Evolutionary conservation across 164 flowering plant genomes (phyloP), one percentile per base, ranked within the genome.

Genomic region (Vitis labrusca): DNA sequence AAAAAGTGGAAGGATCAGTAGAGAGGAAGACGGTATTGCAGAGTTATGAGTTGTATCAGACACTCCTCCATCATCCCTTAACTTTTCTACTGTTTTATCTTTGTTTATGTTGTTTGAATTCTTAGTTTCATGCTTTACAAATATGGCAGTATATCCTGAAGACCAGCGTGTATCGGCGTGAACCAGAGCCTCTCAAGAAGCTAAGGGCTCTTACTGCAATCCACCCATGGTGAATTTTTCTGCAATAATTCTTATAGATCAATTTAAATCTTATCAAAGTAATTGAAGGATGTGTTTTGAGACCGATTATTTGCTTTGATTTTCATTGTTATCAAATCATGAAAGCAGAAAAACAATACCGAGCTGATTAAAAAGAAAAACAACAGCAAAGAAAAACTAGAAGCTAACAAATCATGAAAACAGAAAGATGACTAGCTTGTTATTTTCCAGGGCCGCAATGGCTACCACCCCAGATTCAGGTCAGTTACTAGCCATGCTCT

Each of bases 381-480:
- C 1, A 23, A 23, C 27, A 1, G 2, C 27, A 1, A 23, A 23
- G 27, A 23, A 23, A 23, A 23, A 1, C 27, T 23, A 23, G 27
- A 23, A 23, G 27, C 27, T 23, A 23, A 23, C 27, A 23, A 23
- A 1, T 23, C 27, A 23, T 23, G 27, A 23, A 23, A 23, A 23
- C 27, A 23, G 83, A 85, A 6, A 83, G 80, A 23, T 23, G 27
- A 23, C 27, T 23, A 23, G 27, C 27, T 23, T 23, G 5, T 32
- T 32, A 4, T 32, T 32, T 32, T 32, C 6, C 44, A 4, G 44
- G 7, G 44, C 44, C 44, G 7, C 12, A 59, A 14, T 12, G 27
- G 30, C 67, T 44, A 47, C 77, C 73, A 12, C 65, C 61, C 58
- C 83, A 80, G 87, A 85, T 67, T 86, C 84, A 80, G 89, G 79